Conservation (phyloP, 768 basidiomycete genomes). For the Cystoderma amianthinum region DNA sequence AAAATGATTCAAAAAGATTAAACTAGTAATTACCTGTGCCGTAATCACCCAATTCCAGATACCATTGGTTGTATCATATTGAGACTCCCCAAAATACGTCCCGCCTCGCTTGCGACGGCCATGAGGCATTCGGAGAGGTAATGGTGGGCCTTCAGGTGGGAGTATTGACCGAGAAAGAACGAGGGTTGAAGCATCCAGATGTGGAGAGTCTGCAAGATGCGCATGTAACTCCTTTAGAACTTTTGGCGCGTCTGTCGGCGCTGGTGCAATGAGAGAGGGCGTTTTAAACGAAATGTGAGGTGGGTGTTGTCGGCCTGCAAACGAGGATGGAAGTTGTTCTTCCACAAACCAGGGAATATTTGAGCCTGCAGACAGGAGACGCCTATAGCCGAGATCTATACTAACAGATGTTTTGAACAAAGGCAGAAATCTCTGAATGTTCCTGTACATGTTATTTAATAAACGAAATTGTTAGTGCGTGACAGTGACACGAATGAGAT, state of each 20-base stretch:
- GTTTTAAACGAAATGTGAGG: slow-evolving; percentile 15
- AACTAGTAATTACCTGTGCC: slow-evolving; percentile 47
- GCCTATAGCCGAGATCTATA: too few relatives aligned
- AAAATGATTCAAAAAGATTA: not conserved
- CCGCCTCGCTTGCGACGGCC: slow-evolving; percentile 61
- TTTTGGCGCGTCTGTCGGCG: slow-evolving; percentile 48
- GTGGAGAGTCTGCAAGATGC: slow-evolving; percentile 53
- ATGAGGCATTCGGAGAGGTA: slow-evolving; percentile 50
- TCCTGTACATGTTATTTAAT: too few relatives aligned
- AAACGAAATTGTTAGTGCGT: too few relatives aligned
- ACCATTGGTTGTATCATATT: slow-evolving; percentile 36
- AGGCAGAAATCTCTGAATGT: too few relatives aligned
- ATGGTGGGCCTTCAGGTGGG: slow-evolving; percentile 49
- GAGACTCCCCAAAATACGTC: slow-evolving; percentile 61
- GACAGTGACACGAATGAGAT: too few relatives aligned
- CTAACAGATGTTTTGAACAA: too few relatives aligned
- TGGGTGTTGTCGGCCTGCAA: slow-evolving; percentile 15
- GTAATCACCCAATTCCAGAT: slow-evolving; percentile 77
- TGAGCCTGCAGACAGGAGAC: slow-evolving; percentile 1
- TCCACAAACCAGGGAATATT: slow-evolving; percentile 69
- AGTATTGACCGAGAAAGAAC: slow-evolving; percentile 44
- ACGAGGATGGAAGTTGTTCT: slow-evolving; percentile 20
- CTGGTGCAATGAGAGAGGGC: too few relatives aligned
- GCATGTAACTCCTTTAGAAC: slow-evolving; percentile 50
- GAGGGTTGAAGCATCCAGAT: slow-evolving; percentile 56